Evolutionary conservation across 768 basidiomycete genomes (phyloP).

Genomic region (Solioccasus polychromus): DNA sequence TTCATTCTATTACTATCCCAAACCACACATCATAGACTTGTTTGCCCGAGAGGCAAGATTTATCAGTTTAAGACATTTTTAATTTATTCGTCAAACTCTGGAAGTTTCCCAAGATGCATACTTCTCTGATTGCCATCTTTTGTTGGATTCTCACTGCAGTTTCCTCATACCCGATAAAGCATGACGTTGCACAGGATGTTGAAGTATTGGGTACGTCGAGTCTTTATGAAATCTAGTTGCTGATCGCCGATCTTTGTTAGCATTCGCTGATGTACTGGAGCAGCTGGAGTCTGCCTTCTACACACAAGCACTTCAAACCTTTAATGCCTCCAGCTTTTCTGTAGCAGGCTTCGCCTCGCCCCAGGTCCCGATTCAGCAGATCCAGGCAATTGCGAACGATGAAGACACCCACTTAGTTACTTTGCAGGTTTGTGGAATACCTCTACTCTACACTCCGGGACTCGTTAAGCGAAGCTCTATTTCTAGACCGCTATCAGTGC

Average conservation of each 20-base stretch:
- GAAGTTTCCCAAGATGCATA: slow-evolving; percentile 8
- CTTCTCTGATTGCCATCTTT: neutral
- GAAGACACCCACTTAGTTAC: slow-evolving; percentile 57
- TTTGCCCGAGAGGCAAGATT: slow-evolving; percentile 37
- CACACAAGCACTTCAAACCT: slow-evolving; percentile 59
- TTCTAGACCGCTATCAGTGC: slow-evolving; percentile 46
- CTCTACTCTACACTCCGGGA: no score
- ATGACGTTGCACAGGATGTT: slow-evolving; percentile 20
- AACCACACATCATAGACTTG: neutral
- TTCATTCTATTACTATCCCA: neutral
- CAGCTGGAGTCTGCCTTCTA: slow-evolving; percentile 73
- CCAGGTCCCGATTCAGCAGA: slow-evolving; percentile 55
- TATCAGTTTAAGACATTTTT: neutral
- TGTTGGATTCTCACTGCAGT: neutral
- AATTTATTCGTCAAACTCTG: slow-evolving; percentile 27
- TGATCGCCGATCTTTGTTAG: slow-evolving; percentile 33
- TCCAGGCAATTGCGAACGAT: slow-evolving; percentile 57
- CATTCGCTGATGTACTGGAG: slow-evolving; percentile 75
- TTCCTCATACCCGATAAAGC: slow-evolving; percentile 11
- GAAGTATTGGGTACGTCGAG: slow-evolving; percentile 56
- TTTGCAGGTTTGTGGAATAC: slow-evolving; percentile 45
- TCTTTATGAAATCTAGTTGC: neutral
- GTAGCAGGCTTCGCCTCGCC: slow-evolving; percentile 61
- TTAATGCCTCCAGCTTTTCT: slow-evolving; percentile 60
- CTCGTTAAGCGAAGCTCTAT: neutral